Percentiles rank a stretch among this genome's conserved stretches.
These are phyloP conservation scores for Neurospora crassa DNA, from an alignment of 2,329 filamentous ascomycete species.

Conservation along the genomic window DNA sequence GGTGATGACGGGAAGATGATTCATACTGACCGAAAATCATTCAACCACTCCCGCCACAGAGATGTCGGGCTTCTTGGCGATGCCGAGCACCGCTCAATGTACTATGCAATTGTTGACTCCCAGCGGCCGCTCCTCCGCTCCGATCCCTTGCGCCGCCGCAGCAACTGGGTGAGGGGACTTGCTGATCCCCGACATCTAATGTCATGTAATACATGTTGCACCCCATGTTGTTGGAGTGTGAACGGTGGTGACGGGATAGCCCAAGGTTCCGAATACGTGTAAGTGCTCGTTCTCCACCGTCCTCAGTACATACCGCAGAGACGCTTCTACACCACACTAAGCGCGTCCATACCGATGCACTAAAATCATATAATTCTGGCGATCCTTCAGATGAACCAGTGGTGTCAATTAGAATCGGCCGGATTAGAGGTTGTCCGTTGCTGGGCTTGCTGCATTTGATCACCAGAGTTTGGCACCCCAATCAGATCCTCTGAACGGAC, in stretches of 20 bases:
- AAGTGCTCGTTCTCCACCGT: not conserved
- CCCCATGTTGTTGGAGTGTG: not conserved
- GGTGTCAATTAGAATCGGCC: not conserved
- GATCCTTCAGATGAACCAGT: not conserved
- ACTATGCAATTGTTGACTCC: not conserved
- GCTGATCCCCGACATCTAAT: not conserved
- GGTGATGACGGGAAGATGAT: not conserved
- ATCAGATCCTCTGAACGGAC: not conserved
- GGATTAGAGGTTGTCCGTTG: too few relatives aligned
- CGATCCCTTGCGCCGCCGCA: not conserved
- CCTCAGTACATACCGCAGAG: not conserved
- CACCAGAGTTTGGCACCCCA: not conserved
- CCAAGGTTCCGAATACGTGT: not conserved
- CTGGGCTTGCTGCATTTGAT: not conserved
- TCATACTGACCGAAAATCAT: not conserved
- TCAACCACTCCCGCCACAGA: constrained; percentile 25
- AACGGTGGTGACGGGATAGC: not conserved
- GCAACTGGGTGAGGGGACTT: not conserved
- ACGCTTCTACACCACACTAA: not conserved
- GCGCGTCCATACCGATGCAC: not conserved
- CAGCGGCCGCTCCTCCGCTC: not conserved
- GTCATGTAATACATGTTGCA: not conserved
- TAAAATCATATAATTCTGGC: not conserved
- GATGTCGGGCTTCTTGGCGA: constrained; percentile 48
- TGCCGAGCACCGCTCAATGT: constrained; percentile 26